Evolutionary conservation across 73 alveolate species (phyloP).

Genomic region (Uronychia binucleata): DNA sequence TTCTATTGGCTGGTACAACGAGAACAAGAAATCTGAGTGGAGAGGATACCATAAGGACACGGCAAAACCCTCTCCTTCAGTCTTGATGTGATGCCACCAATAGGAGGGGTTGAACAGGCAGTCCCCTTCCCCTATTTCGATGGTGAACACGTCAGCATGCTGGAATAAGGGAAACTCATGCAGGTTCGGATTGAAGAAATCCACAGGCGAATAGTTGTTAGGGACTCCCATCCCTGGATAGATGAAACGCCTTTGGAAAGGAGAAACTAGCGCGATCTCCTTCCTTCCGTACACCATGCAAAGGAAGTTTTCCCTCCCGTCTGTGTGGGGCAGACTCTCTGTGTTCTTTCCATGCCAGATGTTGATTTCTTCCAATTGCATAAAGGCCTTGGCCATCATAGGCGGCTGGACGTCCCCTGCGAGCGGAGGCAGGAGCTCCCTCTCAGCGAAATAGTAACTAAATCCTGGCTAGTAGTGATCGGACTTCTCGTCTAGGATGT

Average conservation of each 20-base stretch:
- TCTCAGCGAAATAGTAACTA: neutral
- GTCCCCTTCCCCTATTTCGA: constrained; percentile 48
- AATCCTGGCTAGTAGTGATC: constrained; percentile 31
- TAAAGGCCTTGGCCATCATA: neutral
- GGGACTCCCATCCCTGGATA: constrained; percentile 59
- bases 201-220: constrained; percentile 48
- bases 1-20: neutral
- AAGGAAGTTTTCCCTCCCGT: constrained; percentile 54
- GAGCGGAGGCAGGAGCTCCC: neutral
- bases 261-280: constrained; percentile 42
- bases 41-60: constrained; percentile 23
- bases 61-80: constrained; percentile 28
- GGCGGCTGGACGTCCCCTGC: neutral
- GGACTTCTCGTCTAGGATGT: constrained; percentile 34
- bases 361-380: neutral
- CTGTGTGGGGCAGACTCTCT: constrained; percentile 63
- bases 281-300: constrained; percentile 60
- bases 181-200: constrained; percentile 55
- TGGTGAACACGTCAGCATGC: constrained; percentile 24
- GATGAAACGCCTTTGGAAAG: constrained; percentile 35
- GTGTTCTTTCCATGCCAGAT: constrained; percentile 65
- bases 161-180: constrained; percentile 33
- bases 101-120: constrained; percentile 65
- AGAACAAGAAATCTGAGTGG: neutral
- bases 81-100: constrained; percentile 73